These are phyloP conservation scores for Ajuga chamaepitys DNA, from an alignment of 257 asterid genomes.

Conservation along the genomic window DNA sequence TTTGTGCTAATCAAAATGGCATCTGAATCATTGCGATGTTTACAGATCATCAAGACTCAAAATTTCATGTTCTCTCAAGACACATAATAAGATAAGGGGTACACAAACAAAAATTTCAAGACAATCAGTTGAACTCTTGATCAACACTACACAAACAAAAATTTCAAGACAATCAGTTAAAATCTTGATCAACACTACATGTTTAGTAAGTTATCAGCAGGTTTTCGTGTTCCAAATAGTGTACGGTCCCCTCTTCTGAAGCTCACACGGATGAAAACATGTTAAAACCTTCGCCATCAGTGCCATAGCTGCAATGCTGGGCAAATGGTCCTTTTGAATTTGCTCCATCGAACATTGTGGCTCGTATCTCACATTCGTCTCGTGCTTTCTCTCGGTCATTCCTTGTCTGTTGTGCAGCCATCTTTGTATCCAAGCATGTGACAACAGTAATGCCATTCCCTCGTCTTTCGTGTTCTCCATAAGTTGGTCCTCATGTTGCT, in stretches of 20 bases:
- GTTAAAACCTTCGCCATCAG: conserved; percentile 59
- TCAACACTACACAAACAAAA: background rate
- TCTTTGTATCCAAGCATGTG: conserved; percentile 67
- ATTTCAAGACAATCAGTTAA: background rate
- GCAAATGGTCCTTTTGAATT: conserved; percentile 40
- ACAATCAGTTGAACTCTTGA: background rate
- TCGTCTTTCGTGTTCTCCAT: background rate
- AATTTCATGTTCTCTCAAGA: background rate
- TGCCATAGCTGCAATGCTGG: conserved; percentile 85
- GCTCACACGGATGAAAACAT: conserved; percentile 41
- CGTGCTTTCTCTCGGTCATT: conserved; percentile 13
- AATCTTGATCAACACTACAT: background rate
- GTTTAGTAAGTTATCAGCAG: conserved; percentile 4
- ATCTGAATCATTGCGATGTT: background rate
- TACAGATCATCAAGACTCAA: background rate
- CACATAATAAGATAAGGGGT: background rate
- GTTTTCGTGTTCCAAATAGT: conserved; percentile 48
- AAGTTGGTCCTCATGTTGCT: conserved; percentile 11
- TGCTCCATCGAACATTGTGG: conserved; percentile 30
- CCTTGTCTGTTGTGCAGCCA: conserved; percentile 34
- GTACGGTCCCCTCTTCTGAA: conserved; percentile 42
- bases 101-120: background rate
- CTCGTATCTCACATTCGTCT: conserved; percentile 24
- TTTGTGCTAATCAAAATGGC: too few relatives aligned
- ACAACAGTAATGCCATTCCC: conserved; percentile 18